These are phyloP conservation scores for Saturnispora hagleri DNA, from an alignment of 805 yeast genomes.

Conservation along the genomic window DNA sequence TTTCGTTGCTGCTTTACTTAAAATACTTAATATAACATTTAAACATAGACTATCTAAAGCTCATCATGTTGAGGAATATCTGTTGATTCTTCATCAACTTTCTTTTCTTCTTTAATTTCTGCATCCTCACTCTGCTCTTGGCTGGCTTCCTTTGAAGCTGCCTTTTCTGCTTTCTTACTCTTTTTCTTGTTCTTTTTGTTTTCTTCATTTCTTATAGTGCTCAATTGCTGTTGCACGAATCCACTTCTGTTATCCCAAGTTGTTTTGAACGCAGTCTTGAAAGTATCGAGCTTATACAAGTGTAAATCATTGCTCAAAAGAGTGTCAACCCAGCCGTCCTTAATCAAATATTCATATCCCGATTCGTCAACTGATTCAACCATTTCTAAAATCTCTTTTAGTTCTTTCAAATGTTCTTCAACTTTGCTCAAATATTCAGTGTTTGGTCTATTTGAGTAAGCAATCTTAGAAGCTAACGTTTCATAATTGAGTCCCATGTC, in stretches of 20 bases:
- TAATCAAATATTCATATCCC: conserved; percentile 15
- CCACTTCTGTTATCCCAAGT: conserved; percentile 25
- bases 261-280: conserved; percentile 13
- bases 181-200: conserved; percentile 13
- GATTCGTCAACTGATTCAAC: conserved; percentile 20
- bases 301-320: conserved; percentile 15
- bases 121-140: background rate
- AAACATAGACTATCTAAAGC: background rate
- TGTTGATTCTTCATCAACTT: background rate
- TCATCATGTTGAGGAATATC: background rate
- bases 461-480: background rate
- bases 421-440: background rate
- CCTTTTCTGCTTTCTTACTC: conserved; percentile 9
- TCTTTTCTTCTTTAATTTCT: background rate
- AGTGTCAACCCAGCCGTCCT: conserved; percentile 14
- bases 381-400: conserved; percentile 24
- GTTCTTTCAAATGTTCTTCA: conserved; percentile 4
- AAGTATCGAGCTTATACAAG: conserved; percentile 10
- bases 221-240: conserved; percentile 17
- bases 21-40: too few relatives aligned
- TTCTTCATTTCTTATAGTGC: conserved; percentile 1
- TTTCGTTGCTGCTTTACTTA: background rate
- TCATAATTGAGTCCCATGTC: conserved; percentile 4
- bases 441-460: background rate
- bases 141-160: background rate